phyloP scores from a whole-genome alignment of 2,329 filamentous ascomycete species.

The Trichothecium roseum region DNA sequence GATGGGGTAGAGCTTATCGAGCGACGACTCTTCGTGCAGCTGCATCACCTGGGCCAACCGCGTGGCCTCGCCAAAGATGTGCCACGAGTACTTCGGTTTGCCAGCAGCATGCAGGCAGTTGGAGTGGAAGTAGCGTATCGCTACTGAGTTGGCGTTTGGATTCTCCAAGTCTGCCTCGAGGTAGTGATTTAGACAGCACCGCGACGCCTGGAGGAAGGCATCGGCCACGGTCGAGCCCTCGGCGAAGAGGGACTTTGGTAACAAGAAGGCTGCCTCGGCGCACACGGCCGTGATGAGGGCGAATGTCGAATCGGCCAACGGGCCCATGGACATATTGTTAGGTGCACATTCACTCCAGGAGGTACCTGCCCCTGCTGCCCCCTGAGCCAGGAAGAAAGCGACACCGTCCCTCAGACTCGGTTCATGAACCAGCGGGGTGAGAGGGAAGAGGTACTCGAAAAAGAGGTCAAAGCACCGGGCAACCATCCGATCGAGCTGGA shows the following conservation, averaged over 20 bases:
- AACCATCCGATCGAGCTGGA: conserved; percentile 14
- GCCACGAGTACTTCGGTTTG: conserved; percentile 31
- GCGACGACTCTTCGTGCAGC: conserved; percentile 26
- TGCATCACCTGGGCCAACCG: conserved; percentile 31
- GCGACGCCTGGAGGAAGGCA: conserved; percentile 27
- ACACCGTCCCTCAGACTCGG: conserved; percentile 25
- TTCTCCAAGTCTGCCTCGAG: conserved; percentile 29
- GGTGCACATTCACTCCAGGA: neutral
- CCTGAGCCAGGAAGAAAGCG: conserved; percentile 17
- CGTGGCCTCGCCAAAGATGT: conserved; percentile 32
- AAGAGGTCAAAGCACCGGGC: conserved; percentile 27
- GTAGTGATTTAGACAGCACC: conserved; percentile 25
- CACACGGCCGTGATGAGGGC: conserved; percentile 32
- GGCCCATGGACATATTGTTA: too few relatives aligned
- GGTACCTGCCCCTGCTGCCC: conserved; percentile 1
- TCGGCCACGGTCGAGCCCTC: conserved; percentile 24
- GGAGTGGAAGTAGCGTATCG: conserved; percentile 33
- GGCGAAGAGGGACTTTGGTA: conserved; percentile 27
- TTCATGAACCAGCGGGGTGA: conserved; percentile 30
- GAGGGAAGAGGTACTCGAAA: conserved; percentile 30
- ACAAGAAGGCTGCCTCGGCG: conserved; percentile 27
- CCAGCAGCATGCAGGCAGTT: conserved; percentile 32
- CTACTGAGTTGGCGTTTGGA: conserved; percentile 29
- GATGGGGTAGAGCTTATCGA: conserved; percentile 20
- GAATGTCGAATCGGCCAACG: conserved; percentile 25